Evolutionary conservation across 495 filamentous ascomycete genomes (phyloP), one percentile per base, ranked within the genome.

Genomic region (Thozetella sp.): DNA sequence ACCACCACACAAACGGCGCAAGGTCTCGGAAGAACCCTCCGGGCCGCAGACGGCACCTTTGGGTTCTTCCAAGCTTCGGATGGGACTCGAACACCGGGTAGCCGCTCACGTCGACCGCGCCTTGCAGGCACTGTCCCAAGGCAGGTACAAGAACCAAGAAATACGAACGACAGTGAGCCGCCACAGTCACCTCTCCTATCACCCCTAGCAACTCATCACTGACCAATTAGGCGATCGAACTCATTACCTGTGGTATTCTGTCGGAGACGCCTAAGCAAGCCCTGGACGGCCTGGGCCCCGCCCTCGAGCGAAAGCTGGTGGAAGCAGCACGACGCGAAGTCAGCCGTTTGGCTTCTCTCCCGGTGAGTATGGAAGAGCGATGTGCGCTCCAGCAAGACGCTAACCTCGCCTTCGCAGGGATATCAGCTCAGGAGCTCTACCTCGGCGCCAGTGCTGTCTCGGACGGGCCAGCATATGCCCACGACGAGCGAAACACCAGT

Each of bases 281-380:
- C 0, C 62, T 63, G 40, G 67, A 66, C 1, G 40, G 52, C 2
- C 45, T 71, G 10, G 61, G 63, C 55, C 1, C 20, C 6, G 63
- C 58, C 11, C 64, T 55, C 22, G 63, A 70, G 37, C 51, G 48
- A 11, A 24, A 53, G 6, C 17, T 70, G 20, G 60, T 60, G 6
- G 30, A 27, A 23, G 50, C 48, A 10, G 63, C 57, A 1, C 58
- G 51, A 3, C 2, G 2, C 2, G 61, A 66, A 43, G 51, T 61
- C 15, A 51, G 53, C 4, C 15, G 15, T 2, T 56, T 69, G 4
- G 24, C 48, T 4, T 25, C 17, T 0, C 34, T 20, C 4, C 64
- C 54, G 23, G 64, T 67, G 64, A 24, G 48, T 57, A 25, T 30
- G 2, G 11, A n/a, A 20, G n/a, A 4, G 10, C 11, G 11, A 4